phyloP scores from a whole-genome alignment of 768 basidiomycete species.

The Termitomyces heimii region DNA sequence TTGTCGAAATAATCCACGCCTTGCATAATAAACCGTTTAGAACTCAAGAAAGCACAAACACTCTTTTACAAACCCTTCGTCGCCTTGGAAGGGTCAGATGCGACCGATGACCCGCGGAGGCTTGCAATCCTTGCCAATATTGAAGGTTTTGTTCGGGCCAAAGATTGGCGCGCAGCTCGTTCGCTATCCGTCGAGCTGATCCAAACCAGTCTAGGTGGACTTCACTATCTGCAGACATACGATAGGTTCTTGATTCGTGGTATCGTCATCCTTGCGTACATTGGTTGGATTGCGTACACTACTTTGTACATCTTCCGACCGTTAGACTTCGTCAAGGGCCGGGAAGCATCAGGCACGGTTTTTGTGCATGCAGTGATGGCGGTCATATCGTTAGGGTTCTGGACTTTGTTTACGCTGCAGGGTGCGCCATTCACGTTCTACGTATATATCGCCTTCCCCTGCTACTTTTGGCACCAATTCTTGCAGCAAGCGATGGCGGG shows the following conservation, averaged over 20 bases:
- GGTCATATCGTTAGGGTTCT: slow-evolving; percentile 29
- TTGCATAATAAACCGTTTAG: slow-evolving; percentile 25
- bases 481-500: slow-evolving; percentile 21
- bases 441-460: slow-evolving; percentile 68
- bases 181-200: slow-evolving; percentile 46
- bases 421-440: slow-evolving; percentile 68
- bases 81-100: slow-evolving; percentile 31
- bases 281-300: slow-evolving; percentile 72
- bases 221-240: slow-evolving; percentile 82
- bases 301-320: slow-evolving; percentile 52
- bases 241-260: slow-evolving; percentile 66
- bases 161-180: slow-evolving; percentile 46
- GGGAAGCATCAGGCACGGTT: neutral
- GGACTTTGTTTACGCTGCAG: slow-evolving; percentile 54
- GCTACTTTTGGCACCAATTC: slow-evolving; percentile 71
- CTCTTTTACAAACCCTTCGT: slow-evolving; percentile 61
- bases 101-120: slow-evolving; percentile 23
- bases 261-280: slow-evolving; percentile 68
- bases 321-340: slow-evolving; percentile 13
- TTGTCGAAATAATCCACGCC: neutral
- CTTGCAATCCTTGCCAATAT: slow-evolving; percentile 32
- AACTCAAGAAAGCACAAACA: slow-evolving; percentile 51
- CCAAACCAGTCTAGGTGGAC: slow-evolving; percentile 45
- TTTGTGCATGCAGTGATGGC: slow-evolving; percentile 16
- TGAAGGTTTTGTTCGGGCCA: slow-evolving; percentile 34